A percentile compares a stretch with the other conserved stretches of the same genome.
Conservation (phyloP, 495 filamentous ascomycete genomes). For the Hypoxylon subgilvum region DNA sequence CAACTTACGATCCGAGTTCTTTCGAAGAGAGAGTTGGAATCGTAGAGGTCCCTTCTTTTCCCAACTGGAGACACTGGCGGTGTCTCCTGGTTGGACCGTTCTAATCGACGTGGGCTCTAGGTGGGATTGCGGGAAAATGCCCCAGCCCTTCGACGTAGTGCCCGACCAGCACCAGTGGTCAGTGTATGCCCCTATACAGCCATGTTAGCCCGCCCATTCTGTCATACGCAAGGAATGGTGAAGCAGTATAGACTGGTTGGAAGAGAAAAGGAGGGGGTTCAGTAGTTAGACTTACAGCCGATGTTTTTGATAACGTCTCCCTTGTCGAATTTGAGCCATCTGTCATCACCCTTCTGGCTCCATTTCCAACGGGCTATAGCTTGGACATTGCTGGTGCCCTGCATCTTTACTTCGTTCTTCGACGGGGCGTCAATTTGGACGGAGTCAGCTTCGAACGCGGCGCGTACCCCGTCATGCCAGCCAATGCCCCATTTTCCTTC, state of each 20-base stretch:
- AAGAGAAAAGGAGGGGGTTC: not conserved
- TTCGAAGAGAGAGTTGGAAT: slow-evolving; percentile 42
- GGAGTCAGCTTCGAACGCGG: slow-evolving; percentile 49
- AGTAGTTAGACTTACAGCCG: slow-evolving; percentile 46
- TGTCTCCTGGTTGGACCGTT: slow-evolving; percentile 34
- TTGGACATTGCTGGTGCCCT: slow-evolving; percentile 43
- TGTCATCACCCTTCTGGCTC: slow-evolving; percentile 49
- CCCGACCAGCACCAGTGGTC: slow-evolving; percentile 61
- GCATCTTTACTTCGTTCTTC: slow-evolving; percentile 44
- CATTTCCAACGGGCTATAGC: slow-evolving; percentile 55
- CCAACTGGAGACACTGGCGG: slow-evolving; percentile 39
- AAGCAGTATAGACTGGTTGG: too few species aligned
- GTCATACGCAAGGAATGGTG: not conserved
- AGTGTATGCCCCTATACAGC: slow-evolving; percentile 35
- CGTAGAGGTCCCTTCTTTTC: slow-evolving; percentile 39
- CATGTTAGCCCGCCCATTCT: not conserved
- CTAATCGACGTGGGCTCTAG: slow-evolving; percentile 45
- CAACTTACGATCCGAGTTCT: slow-evolving; percentile 34
- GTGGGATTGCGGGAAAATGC: slow-evolving; percentile 53
- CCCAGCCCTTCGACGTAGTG: slow-evolving; percentile 51
- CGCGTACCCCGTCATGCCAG: slow-evolving; percentile 53
- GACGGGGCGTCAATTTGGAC: slow-evolving; percentile 48
- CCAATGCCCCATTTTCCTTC: slow-evolving; percentile 56
- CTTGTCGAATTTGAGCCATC: slow-evolving; percentile 57
- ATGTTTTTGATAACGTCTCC: slow-evolving; percentile 54